Conservation (phyloP, 225 moss, liverwort and hornwort species). For the Marchantia paleacea region DNA sequence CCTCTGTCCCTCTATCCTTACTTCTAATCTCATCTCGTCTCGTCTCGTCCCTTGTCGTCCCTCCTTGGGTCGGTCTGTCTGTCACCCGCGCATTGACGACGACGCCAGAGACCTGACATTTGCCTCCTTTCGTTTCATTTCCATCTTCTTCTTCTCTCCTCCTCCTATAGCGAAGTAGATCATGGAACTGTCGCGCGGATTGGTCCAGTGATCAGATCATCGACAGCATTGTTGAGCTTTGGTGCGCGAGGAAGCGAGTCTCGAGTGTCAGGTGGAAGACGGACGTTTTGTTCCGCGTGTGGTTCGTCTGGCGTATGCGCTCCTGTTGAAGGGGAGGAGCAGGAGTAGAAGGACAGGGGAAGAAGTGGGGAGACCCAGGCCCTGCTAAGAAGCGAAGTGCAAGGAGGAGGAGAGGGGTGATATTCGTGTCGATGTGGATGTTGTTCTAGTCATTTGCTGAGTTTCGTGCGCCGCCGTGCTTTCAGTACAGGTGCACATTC, state of each 20-base stretch:
- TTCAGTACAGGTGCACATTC: constrained; percentile 1
- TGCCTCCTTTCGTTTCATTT: neutral
- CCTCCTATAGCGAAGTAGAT: constrained; percentile 2
- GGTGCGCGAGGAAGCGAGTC: neutral
- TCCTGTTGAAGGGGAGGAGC: constrained; percentile 5
- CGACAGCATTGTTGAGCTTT: constrained; percentile 6
- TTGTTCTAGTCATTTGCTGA: neutral
- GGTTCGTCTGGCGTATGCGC: neutral
- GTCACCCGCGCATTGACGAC: constrained; percentile 2
- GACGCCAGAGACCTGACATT: neutral
- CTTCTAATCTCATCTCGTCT: neutral
- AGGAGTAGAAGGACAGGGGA: neutral
- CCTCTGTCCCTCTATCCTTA: neutral
- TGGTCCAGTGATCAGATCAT: constrained; percentile 7
- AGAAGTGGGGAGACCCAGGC: neutral
- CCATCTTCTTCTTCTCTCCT: neutral
- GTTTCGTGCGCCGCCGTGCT: neutral
- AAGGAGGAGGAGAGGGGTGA: neutral
- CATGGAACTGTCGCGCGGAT: constrained; percentile 5
- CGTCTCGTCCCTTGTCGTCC: neutral
- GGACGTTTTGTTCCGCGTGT: neutral
- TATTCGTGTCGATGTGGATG: neutral
- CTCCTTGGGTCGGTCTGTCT: neutral
- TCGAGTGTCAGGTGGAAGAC: neutral
- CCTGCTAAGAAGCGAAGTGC: neutral